Conservation (phyloP, 768 basidiomycete genomes). For the Termitomyces sp. region DNA sequence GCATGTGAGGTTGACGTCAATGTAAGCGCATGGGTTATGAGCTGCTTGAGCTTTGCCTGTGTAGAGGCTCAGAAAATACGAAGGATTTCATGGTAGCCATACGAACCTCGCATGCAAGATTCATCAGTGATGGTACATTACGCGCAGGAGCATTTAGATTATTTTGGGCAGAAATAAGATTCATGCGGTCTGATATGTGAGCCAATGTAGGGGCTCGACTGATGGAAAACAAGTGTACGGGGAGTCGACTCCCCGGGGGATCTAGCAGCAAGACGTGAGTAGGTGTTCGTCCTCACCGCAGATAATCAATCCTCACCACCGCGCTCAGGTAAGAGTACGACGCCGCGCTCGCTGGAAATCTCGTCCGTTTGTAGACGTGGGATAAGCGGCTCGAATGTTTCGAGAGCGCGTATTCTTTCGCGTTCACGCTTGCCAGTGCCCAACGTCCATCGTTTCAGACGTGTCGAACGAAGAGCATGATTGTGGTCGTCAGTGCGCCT, state of each 20-base stretch:
- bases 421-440: slow-evolving; percentile 70
- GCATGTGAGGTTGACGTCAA: slow-evolving; percentile 72
- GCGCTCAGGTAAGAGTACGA: slow-evolving; percentile 57
- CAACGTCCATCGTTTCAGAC: slow-evolving; percentile 72
- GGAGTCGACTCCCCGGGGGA: slow-evolving; percentile 63
- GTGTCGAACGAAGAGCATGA: slow-evolving; percentile 49
- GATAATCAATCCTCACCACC: slow-evolving; percentile 41
- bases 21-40: slow-evolving; percentile 75
- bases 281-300: not conserved
- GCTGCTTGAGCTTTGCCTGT: slow-evolving; percentile 78
- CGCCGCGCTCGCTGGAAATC: slow-evolving; percentile 63
- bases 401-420: slow-evolving; percentile 55
- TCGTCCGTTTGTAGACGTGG: slow-evolving; percentile 56
- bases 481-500: slow-evolving; percentile 50
- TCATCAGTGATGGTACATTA: slow-evolving; percentile 61
- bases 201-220: slow-evolving; percentile 69
- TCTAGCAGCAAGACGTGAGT: slow-evolving; percentile 31
- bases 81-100: not conserved
- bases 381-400: slow-evolving; percentile 30
- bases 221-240: slow-evolving; percentile 68
- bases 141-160: slow-evolving; percentile 57
- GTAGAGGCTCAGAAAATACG: not conserved
- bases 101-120: slow-evolving; percentile 71
- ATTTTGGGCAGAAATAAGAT: slow-evolving; percentile 77
- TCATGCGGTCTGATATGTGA: slow-evolving; percentile 74